phyloP scores from a whole-genome alignment of 2,329 filamentous ascomycete species.

The Penicillium sp. region DNA sequence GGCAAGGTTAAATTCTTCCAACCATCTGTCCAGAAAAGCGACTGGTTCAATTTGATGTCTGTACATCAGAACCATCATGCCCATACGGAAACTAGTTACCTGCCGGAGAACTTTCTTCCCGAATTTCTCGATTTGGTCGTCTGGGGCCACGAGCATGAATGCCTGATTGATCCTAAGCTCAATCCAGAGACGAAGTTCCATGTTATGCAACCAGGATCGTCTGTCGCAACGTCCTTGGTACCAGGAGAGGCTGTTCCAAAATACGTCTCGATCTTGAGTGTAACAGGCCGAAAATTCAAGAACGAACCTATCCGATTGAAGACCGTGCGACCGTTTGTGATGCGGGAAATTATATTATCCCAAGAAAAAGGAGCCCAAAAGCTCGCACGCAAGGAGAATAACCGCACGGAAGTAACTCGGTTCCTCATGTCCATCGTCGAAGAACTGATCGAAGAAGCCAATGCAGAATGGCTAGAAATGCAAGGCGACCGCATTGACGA shows the following conservation, averaged over 20 bases:
- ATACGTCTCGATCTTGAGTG: conserved; percentile 78
- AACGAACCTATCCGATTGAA: conserved; percentile 80
- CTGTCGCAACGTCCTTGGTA: conserved; percentile 87
- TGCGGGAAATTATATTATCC: conserved; percentile 73
- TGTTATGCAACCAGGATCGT: conserved; percentile 97
- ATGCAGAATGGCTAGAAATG: conserved; percentile 73
- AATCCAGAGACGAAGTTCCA: conserved; percentile 90
- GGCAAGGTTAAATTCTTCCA: conserved; percentile 92
- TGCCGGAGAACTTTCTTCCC: conserved; percentile 89
- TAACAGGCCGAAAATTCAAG: conserved; percentile 79
- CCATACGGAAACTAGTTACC: conserved; percentile 86
- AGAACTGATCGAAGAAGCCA: conserved; percentile 82
- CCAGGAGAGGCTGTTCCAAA: conserved; percentile 88
- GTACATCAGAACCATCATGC: conserved; percentile 96
- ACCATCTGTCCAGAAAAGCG: conserved; percentile 71
- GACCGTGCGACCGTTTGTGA: conserved; percentile 86
- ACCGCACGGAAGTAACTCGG: conserved; percentile 74
- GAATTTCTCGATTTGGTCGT: conserved; percentile 87
- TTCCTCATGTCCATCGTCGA: conserved; percentile 76
- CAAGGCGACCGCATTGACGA: conserved; percentile 59
- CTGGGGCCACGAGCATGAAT: conserved; percentile 98
- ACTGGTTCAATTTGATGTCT: conserved; percentile 95
- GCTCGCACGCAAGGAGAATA: conserved; percentile 77
- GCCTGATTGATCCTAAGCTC: conserved; percentile 75
- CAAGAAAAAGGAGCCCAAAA: conserved; percentile 74